Evolutionary conservation across 495 filamentous ascomycete species (phyloP).

Genomic region (Evernia prunastri): DNA sequence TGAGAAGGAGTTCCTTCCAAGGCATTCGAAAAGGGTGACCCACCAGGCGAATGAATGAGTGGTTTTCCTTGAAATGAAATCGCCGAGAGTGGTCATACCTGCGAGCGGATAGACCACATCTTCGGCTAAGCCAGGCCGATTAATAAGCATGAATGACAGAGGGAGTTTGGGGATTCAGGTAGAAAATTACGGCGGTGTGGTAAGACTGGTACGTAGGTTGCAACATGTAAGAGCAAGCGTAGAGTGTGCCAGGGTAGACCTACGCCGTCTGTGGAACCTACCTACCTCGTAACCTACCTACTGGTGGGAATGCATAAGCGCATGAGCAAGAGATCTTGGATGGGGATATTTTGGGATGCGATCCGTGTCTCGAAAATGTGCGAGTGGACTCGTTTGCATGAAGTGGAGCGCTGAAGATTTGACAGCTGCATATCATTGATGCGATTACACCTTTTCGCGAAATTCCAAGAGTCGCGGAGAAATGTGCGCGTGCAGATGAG

Average conservation of each 20-base stretch:
- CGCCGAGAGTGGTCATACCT: not conserved
- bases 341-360: slow-evolving; percentile 7
- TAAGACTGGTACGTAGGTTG: not conserved
- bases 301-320: not conserved
- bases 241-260: not conserved
- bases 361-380: slow-evolving; percentile 8
- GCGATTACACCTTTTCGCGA: slow-evolving; percentile 3
- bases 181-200: not conserved
- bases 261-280: too few species aligned
- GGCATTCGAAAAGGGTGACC: not conserved
- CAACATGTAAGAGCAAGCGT: not conserved
- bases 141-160: too few species aligned
- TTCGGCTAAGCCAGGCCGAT: not conserved
- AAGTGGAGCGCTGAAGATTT: not conserved
- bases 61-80: not conserved
- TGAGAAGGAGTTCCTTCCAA: not conserved
- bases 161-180: not conserved
- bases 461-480: not conserved
- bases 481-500: not conserved
- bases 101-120: not conserved
- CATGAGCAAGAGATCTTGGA: not conserved
- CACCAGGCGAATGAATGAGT: not conserved
- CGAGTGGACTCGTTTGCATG: slow-evolving; percentile 3
- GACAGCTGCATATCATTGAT: slow-evolving; percentile 7
- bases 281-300: too few species aligned